Base-by-base conservation (phyloP, 805 yeast species). In the Nakazawaea ishiwadae region DNA sequence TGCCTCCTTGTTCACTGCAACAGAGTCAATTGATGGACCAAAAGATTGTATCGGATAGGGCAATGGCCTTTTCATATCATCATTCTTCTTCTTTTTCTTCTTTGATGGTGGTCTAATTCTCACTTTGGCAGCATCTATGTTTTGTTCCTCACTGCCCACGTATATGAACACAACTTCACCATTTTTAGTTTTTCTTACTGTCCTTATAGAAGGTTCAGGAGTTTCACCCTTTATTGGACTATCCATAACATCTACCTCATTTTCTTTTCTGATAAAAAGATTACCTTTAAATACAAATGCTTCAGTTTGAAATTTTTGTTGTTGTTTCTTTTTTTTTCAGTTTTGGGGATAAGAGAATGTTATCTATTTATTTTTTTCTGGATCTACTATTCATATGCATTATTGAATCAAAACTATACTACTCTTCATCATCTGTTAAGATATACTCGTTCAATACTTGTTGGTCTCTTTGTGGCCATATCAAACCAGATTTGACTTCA, bases 381-480 rank as follows among this genome's bases (percentile, higher is more conserved):
- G n/a, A n/a, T n/a, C n/a, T n/a, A n/a, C n/a, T n/a, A n/a, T n/a
- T n/a, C n/a, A n/a, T n/a, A n/a, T n/a, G n/a, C n/a, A n/a, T n/a
- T n/a, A n/a, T n/a, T n/a, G n/a, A n/a, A n/a, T n/a, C n/a, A n/a
- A n/a, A n/a, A n/a, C n/a, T n/a, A n/a, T n/a, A 15, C 14, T 19
- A 26, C 20, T 46, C 40, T 35, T 51, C 57, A 31, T 49, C 51
- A 28, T 54, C 59, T 0, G 52, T 48, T 28, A 56, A 31, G 8
- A 53, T 40, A 29, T 51, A 61, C 38, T 61, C 62, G 14, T 51
- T 38, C 34, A 62, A 42, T 5, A 62, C 54, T 52, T 51, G 36
- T 51, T 51, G 2, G 54, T 53, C 39, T 6, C 38, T 40, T 9
- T 44, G 40, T n/a, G 66, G 65, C 65, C 65, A 61, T 6, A 35